phyloP scores from a whole-genome alignment of 495 filamentous ascomycete genomes.

The Lophium mytilinum region DNA sequence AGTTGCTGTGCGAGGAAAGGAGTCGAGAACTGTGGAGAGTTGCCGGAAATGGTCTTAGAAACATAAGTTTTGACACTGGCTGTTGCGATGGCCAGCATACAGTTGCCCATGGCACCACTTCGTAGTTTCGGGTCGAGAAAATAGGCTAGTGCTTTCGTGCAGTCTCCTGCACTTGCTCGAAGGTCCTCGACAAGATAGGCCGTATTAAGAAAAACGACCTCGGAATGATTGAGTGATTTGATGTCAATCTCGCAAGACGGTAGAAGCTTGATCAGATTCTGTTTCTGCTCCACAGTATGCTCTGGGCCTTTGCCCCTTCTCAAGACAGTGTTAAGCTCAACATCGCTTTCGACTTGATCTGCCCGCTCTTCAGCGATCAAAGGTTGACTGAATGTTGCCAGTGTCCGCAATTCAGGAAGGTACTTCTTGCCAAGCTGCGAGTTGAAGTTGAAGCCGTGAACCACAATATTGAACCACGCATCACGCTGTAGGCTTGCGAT shows the following conservation, averaged over 20 bases:
- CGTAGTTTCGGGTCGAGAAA: conserved; percentile 86
- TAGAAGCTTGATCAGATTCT: conserved; percentile 58
- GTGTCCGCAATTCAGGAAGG: conserved; percentile 61
- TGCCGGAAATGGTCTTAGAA: conserved; percentile 59
- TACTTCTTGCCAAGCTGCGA: conserved; percentile 61
- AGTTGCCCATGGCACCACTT: conserved; percentile 66
- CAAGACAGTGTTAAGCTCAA: conserved; percentile 88
- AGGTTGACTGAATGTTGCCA: conserved; percentile 79
- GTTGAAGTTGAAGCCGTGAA: conserved; percentile 77
- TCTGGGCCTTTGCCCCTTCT: conserved; percentile 72
- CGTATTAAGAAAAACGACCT: conserved; percentile 84
- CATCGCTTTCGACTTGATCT: conserved; percentile 85
- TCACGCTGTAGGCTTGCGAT: conserved; percentile 62
- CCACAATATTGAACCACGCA: conserved; percentile 94
- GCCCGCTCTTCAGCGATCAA: conserved; percentile 75
- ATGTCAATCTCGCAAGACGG: conserved; percentile 70
- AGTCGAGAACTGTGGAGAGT: conserved; percentile 64
- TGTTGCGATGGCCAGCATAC: conserved; percentile 76
- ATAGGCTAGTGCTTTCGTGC: conserved; percentile 78
- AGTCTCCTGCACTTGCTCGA: conserved; percentile 73
- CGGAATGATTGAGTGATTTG: conserved; percentile 69
- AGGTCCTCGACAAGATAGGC: conserved; percentile 78
- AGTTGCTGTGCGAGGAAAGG: conserved; percentile 83
- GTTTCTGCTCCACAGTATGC: conserved; percentile 71
- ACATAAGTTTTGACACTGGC: conserved; percentile 69